These are phyloP conservation scores for Colletotrichum musae DNA, from an alignment of 2,329 filamentous ascomycete genomes.

Conservation along the genomic window DNA sequence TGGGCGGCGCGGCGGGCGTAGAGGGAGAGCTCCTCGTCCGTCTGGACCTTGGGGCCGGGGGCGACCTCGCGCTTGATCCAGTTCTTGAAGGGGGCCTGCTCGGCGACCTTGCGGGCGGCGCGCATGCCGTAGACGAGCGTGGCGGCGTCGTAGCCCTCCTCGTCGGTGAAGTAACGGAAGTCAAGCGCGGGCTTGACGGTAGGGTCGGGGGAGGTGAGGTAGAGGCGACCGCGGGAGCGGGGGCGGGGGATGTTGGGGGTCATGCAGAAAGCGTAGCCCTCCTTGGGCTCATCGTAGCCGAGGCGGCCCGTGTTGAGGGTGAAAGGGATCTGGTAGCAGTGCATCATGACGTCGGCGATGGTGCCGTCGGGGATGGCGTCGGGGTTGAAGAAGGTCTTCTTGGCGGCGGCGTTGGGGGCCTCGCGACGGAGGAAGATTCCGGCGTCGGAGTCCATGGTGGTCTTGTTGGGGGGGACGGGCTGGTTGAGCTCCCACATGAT, in stretches of 20 bases:
- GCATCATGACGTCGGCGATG: constrained; percentile 93
- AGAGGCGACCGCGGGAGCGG: constrained; percentile 82
- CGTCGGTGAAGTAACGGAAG: constrained; percentile 91
- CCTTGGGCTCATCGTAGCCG: constrained; percentile 74
- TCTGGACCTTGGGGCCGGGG: constrained; percentile 79
- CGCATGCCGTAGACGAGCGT: constrained; percentile 84
- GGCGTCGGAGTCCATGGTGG: constrained; percentile 92
- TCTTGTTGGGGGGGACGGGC: constrained; percentile 80
- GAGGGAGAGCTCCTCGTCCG: constrained; percentile 84
- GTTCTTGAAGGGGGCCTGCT: constrained; percentile 82
- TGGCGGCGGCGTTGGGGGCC: constrained; percentile 75
- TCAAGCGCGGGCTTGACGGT: constrained; percentile 85
- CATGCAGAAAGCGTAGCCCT: constrained; percentile 92
- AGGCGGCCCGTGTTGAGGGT: constrained; percentile 87
- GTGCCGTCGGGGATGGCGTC: constrained; percentile 74
- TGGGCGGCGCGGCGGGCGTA: constrained; percentile 87
- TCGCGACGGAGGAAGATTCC: constrained; percentile 90
- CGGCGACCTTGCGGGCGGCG: constrained; percentile 82
- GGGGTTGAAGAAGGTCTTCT: constrained; percentile 63
- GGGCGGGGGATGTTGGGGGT: constrained; percentile 91
- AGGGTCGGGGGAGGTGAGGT: constrained; percentile 82
- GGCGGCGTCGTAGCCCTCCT: constrained; percentile 86
- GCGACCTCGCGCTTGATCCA: constrained; percentile 89
- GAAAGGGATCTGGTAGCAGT: constrained; percentile 97
- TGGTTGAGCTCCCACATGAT: constrained; percentile 84